Evolutionary conservation across 225 moss, liverwort and hornwort species (phyloP).

Genomic region (Polytrichum commune): DNA sequence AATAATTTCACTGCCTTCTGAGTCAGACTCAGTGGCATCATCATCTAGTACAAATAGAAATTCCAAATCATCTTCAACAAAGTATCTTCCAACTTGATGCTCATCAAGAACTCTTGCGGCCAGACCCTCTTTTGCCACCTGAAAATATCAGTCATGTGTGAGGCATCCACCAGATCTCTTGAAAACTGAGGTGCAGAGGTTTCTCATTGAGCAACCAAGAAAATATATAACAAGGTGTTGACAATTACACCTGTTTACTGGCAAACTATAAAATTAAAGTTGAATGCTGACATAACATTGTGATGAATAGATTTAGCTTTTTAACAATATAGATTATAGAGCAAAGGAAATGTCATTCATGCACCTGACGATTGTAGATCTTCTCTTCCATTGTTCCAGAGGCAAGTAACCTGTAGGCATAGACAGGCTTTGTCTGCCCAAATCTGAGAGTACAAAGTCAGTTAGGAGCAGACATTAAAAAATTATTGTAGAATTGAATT

Average conservation of each 20-base stretch:
- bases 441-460: conserved; percentile 47
- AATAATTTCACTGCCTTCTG: conserved; percentile 14
- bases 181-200: no score
- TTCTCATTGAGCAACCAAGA: no score
- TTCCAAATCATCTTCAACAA: conserved; percentile 74
- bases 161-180: no score
- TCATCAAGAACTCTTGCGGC: conserved; percentile 96
- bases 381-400: conserved; percentile 99
- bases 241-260: no score
- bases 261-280: no score
- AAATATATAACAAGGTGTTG: no score
- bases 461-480: no score
- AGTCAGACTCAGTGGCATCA: conserved; percentile 44
- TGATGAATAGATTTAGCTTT: no score
- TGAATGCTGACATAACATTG: no score
- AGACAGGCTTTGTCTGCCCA: conserved; percentile 88
- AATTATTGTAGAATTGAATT: no score
- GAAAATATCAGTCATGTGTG: conserved; percentile 14
- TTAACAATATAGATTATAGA: no score
- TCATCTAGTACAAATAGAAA: conserved; percentile 70
- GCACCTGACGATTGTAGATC: conserved; percentile 95
- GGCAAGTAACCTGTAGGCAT: conserved; percentile 89
- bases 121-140: conserved; percentile 96
- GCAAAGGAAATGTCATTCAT: no score
- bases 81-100: conserved; percentile 79